Evolutionary conservation across 345 rosid genomes (phyloP).

Genomic region (Mercurialis annua): DNA sequence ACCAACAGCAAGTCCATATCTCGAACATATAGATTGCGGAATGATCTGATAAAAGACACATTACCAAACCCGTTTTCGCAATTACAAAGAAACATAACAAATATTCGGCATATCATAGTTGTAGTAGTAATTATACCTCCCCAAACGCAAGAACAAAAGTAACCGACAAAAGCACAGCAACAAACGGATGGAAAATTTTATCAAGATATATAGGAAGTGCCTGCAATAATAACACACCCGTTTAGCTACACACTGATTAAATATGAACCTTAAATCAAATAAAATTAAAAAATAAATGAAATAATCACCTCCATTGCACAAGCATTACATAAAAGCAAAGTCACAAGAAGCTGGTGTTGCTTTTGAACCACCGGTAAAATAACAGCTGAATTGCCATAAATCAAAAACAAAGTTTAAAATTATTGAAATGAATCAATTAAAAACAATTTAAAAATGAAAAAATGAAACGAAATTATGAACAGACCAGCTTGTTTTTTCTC

Average conservation of each 20-base stretch:
- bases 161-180: slow-evolving; percentile 32
- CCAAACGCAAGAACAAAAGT: slow-evolving; percentile 31
- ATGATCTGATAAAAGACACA: slow-evolving; percentile 16
- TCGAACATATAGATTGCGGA: slow-evolving; percentile 32
- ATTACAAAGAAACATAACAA: neutral
- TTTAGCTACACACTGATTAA: neutral
- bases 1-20: slow-evolving; percentile 29
- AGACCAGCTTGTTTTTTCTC: slow-evolving; percentile 65
- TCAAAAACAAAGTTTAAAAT: neutral
- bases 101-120: neutral
- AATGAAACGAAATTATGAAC: neutral
- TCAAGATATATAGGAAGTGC: slow-evolving; percentile 33
- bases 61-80: neutral
- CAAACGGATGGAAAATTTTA: slow-evolving; percentile 26
- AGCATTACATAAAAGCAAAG: slow-evolving; percentile 31
- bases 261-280: no score
- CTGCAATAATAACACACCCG: slow-evolving; percentile 1
- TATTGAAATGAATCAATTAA: neutral
- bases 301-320: slow-evolving; percentile 29
- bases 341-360: slow-evolving; percentile 34
- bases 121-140: slow-evolving; percentile 19
- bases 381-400: slow-evolving; percentile 12
- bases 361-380: slow-evolving; percentile 30
- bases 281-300: no score
- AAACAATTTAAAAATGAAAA: neutral